These are phyloP conservation scores for Mitragyna speciosa DNA, from an alignment of 257 asterid species.

Conservation along the genomic window DNA sequence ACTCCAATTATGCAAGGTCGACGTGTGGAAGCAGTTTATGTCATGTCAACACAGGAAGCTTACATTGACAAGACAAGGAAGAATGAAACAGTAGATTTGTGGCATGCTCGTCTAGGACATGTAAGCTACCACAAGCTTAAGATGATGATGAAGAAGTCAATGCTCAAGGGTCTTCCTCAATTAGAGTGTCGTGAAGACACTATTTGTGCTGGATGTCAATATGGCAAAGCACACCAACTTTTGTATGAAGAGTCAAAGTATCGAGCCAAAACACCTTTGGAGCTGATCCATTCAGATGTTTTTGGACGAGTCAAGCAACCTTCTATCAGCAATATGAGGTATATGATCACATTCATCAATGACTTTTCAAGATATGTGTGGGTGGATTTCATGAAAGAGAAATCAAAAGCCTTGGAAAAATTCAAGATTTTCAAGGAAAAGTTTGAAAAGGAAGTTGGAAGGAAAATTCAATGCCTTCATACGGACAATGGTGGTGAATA, in stretches of 20 bases:
- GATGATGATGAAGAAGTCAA: constrained; percentile 13
- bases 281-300: neutral
- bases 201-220: neutral
- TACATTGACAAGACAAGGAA: neutral
- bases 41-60: neutral
- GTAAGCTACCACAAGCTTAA: neutral
- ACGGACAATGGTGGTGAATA: neutral
- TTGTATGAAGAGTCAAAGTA: neutral
- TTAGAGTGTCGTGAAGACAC: neutral
- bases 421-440: too few relatives aligned
- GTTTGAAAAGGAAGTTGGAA: neutral
- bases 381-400: neutral
- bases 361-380: neutral
- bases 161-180: constrained; percentile 15
- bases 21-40: neutral
- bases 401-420: neutral
- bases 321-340: neutral
- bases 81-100: constrained; percentile 1
- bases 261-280: neutral
- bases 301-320: neutral
- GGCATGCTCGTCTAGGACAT: neutral
- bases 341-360: neutral
- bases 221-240: neutral
- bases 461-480: neutral
- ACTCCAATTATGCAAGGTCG: neutral